phyloP scores from a whole-genome alignment of 164 flowering plant species.

The Magnolia changhungtana region DNA sequence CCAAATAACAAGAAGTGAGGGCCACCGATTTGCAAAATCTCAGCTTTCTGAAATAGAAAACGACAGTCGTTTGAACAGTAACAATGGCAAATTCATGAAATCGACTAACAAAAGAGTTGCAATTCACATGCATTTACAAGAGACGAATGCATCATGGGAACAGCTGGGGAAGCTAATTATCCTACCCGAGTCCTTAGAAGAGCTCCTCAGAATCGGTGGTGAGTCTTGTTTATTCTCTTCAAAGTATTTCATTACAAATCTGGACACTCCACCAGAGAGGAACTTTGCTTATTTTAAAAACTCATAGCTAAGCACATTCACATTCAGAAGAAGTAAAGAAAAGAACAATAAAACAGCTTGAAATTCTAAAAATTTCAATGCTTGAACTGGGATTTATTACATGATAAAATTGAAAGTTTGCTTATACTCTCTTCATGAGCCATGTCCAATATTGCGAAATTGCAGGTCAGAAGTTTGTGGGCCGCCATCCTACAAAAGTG shows the following conservation, averaged over 20 bases:
- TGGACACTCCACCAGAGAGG: constrained; percentile 13
- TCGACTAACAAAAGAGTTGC: constrained; percentile 59
- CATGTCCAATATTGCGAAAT: constrained; percentile 26
- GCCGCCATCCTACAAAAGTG: constrained; percentile 52
- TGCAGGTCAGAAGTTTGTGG: constrained; percentile 87
- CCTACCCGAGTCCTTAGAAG: constrained; percentile 77
- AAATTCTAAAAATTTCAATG: not conserved
- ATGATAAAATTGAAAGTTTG: not conserved
- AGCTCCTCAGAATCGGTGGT: constrained; percentile 70
- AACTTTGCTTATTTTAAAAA: not conserved
- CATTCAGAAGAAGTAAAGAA: not conserved
- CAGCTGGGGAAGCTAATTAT: constrained; percentile 53
- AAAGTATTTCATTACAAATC: constrained; percentile 19
- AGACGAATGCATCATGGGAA: constrained; percentile 25
- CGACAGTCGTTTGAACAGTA: constrained; percentile 21
- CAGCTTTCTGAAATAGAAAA: constrained; percentile 10
- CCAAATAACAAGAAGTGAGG: constrained; percentile 10
- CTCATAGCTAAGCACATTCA: not conserved
- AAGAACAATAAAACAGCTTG: not conserved
- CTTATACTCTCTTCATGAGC: constrained; percentile 16
- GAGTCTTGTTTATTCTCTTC: constrained; percentile 30
- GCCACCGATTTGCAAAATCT: constrained; percentile 5
- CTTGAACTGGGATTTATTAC: not conserved
- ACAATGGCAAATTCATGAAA: constrained; percentile 14
- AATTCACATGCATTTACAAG: constrained; percentile 45